Conservation (phyloP, 2,329 filamentous ascomycete genomes). For the Chaetomium strumarium region DNA sequence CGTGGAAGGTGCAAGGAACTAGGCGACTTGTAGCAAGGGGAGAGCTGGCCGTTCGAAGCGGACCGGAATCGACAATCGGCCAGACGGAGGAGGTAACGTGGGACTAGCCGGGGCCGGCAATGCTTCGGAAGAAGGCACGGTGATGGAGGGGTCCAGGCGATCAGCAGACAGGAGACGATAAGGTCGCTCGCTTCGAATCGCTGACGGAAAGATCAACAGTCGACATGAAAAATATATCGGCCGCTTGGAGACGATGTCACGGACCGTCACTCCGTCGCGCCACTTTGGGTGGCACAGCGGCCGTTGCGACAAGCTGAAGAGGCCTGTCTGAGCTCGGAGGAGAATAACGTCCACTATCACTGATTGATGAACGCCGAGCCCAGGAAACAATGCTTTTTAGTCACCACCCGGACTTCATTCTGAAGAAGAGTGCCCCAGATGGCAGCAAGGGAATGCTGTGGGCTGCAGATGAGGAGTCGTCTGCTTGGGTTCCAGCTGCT, state of each 20-base stretch:
- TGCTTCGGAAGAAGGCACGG: no score
- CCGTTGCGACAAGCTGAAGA: background rate
- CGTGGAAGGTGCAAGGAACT: background rate
- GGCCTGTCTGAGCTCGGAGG: background rate
- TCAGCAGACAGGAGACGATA: no score
- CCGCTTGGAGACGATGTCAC: no score
- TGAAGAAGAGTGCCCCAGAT: background rate
- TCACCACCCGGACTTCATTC: background rate
- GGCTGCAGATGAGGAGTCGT: background rate
- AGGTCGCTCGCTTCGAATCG: no score
- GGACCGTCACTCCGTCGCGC: background rate
- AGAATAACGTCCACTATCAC: no score
- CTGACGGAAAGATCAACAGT: no score
- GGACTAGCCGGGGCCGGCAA: no score
- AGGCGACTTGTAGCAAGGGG: background rate
- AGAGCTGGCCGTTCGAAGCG: background rate
- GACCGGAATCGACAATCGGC: background rate
- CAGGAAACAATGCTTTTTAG: no score
- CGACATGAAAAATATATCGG: no score
- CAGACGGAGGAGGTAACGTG: no score
- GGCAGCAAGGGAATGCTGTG: background rate
- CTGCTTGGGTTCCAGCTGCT: background rate
- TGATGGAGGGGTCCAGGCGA: no score
- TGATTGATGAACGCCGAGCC: no score
- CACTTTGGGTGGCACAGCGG: slow-evolving; percentile 1